Base-by-base conservation (phyloP, 139 green algal genomes). In the Ulvella scutata region DNA sequence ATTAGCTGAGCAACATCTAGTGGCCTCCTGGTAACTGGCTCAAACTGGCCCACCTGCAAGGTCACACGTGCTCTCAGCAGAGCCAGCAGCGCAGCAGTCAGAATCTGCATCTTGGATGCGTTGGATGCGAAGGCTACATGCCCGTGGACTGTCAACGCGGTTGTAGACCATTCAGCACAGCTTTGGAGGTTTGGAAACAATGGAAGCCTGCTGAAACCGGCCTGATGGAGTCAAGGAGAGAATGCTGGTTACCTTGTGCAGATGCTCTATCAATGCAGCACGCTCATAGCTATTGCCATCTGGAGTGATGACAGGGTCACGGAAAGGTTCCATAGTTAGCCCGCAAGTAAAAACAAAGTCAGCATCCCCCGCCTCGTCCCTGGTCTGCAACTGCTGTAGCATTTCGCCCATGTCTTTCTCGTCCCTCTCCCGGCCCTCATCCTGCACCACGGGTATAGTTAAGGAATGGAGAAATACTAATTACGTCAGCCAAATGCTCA, bases 221-320 rank as follows among this genome's bases (percentile, higher is more conserved):
- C 29, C 9, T 43, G 36, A 82, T 51, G n/a, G 79, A 73, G 73
- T 78, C 43, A 38, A 61, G 81, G 72, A 73, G 39, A 33, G 72
- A 76, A 29, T 43, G 13, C 37, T 60, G 38, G 74, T 3, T 34
- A 87, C 86, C 77, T 85, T 88, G 60, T 85, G 82, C 0, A 95
- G 51, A 76, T 95, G 89, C 40, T 93, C 82, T 74, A 89, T 37
- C 37, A 95, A 67, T 10, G 80, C 82, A 13, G 80, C 75, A 3
- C 80, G 76, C 76, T 95, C 89, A 62, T 93, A 95, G 20, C 78
- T 82, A 37, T 88, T 77, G 4, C 89, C 89, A 37, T 62, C 79
- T 1, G 89, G 89, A 26, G 85, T 84, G n/a, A 82, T 77, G 13
- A 88, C 86, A 2, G 86, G 86, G 13, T 92, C 87, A 7, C 83